A percentile compares a stretch with the other conserved stretches of the same genome.
These are phyloP conservation scores for Zasmidium angulare DNA, from an alignment of 2,329 filamentous ascomycete genomes.

Conservation along the genomic window DNA sequence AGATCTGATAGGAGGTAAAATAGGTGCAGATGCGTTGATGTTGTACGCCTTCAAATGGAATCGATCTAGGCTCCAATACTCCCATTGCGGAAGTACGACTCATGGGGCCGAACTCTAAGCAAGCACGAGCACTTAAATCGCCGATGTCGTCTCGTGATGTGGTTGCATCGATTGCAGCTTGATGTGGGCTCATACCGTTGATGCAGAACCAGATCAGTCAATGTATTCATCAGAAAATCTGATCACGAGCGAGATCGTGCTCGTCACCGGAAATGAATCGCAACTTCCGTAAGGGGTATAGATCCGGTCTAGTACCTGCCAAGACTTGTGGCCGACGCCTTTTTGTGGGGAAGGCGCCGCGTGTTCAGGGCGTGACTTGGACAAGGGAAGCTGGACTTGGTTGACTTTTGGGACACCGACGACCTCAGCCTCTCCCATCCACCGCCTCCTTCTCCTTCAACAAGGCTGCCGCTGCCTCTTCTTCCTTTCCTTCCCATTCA, in stretches of 20 bases:
- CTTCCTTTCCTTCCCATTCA: not conserved
- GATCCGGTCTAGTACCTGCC: not conserved
- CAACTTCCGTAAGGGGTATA: not conserved
- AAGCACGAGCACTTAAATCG: not conserved
- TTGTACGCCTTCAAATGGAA: too few species aligned
- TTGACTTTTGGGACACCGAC: not conserved
- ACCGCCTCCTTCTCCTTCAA: too few species aligned
- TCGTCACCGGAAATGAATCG: not conserved
- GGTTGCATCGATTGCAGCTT: not conserved
- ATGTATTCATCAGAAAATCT: not conserved
- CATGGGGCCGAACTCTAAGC: not conserved
- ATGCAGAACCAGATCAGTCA: too few species aligned
- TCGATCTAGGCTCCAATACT: too few species aligned
- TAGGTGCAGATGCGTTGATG: too few species aligned
- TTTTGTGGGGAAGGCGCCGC: not conserved
- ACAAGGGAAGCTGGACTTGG: not conserved
- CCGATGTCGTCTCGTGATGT: not conserved
- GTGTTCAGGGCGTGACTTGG: not conserved
- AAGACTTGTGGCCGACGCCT: not conserved
- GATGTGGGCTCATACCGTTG: not conserved
- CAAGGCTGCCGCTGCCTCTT: not conserved
- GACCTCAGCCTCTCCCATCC: not conserved
- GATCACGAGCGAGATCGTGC: not conserved
- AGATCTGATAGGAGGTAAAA: too few species aligned
- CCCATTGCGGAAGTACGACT: too few species aligned